These are phyloP conservation scores for Ballota nigra DNA, from an alignment of 257 asterid genomes.

Conservation along the genomic window DNA sequence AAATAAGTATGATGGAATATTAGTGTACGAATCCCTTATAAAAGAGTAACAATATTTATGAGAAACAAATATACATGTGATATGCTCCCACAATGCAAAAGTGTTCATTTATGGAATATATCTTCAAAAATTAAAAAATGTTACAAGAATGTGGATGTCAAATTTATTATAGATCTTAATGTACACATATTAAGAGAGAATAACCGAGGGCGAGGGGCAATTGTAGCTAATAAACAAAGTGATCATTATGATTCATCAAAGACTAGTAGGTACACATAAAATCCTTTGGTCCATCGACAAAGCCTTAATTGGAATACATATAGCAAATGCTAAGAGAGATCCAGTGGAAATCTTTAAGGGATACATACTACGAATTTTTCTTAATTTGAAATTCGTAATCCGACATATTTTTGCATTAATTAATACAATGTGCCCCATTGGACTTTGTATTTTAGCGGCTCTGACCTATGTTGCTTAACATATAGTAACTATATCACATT, in stretches of 20 bases:
- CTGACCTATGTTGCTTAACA: neutral
- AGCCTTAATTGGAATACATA: neutral
- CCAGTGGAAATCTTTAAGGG: neutral
- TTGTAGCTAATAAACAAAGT: neutral
- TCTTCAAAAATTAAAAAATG: too few species aligned
- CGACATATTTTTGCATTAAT: neutral
- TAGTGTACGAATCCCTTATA: neutral
- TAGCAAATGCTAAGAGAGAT: neutral
- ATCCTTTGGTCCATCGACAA: neutral
- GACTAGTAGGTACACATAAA: neutral
- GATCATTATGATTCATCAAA: neutral
- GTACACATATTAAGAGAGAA: neutral
- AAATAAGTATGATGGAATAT: neutral
- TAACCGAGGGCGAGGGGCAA: neutral
- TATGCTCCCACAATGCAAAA: neutral
- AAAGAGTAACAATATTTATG: neutral
- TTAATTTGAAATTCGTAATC: neutral
- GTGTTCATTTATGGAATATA: neutral
- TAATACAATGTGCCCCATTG: neutral
- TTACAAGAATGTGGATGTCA: neutral
- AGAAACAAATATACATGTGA: neutral
- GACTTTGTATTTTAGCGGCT: neutral
- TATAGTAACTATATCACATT: neutral
- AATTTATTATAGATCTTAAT: neutral
- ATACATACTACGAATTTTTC: neutral